Base-by-base conservation (phyloP, 208 protist species). In the Herpetomonas samuelpessoai region DNA sequence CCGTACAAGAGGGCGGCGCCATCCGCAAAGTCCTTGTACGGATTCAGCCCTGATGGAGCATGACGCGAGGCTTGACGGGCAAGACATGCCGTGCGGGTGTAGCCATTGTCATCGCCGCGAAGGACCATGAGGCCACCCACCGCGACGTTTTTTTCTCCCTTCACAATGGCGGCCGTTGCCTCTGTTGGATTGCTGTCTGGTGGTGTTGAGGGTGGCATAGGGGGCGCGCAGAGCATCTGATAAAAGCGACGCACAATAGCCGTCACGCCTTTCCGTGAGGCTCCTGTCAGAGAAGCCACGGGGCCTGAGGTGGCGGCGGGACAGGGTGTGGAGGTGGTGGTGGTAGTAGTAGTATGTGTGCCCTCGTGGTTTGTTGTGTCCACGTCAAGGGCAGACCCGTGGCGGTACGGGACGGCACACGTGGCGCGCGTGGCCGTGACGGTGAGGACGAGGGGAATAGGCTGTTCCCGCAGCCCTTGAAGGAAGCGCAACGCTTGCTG, bases 41-140 rank as follows among this genome's bases (percentile, higher is more conserved):
- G 46, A n/a, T 4, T 45, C 38, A 45, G 19, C 46, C 19, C 10
- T 51, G 22, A 7, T 21, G 18, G 19, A 51, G 18, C 24, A 27
- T 51, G 19, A 27, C 7, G 12, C 7, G 18, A n/a, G 46, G 19
- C 12, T n/a, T n/a, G 38, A n/a, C 24, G 46, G 19, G 46, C 7
- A 51, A 10, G 19, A 51, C 25, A 38, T 45, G 24, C 47, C 30
- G 64, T 41, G 19, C 61, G 55, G 1, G 55, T 63, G 49, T 63
- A 63, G 14, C 68, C 68, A 16, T 53, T 48, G 46, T 74, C 68
- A 29, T 74, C 68, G 26, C 68, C 68, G 29, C 68, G 68, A 50
- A 74, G 45, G 27, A 74, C 55, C 61, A 74, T 74, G 28, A 74
- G 44, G 0, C 68, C 68, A 10, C 19, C 25, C 22, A 31, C 46